These are phyloP conservation scores for Dendrobium officinale DNA, from an alignment of 106 monocot genomes.

Conservation along the genomic window DNA sequence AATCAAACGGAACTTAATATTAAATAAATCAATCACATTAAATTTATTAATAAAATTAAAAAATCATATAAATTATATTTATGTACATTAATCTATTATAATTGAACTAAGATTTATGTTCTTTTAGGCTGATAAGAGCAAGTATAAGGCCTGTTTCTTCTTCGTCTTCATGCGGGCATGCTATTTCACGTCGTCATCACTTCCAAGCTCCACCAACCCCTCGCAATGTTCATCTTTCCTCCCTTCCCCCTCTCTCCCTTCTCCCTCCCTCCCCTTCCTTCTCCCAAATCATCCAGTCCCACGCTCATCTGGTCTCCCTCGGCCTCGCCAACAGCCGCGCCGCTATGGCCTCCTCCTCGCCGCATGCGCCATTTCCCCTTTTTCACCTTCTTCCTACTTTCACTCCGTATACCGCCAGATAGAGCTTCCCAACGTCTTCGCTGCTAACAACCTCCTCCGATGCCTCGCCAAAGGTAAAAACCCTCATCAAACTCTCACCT, in stretches of 20 bases:
- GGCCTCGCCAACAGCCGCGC: constrained; percentile 36
- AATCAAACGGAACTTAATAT: no score
- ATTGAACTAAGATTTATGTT: no score
- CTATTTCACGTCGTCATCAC: neutral
- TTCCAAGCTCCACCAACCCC: neutral
- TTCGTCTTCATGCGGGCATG: neutral
- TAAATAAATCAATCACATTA: no score
- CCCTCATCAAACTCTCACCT: constrained; percentile 15
- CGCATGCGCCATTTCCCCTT: constrained; percentile 25
- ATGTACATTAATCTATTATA: no score
- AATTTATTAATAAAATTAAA: no score
- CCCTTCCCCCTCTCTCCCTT: constrained; percentile 15
- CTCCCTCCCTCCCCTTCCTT: constrained; percentile 24
- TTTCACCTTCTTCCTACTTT: constrained; percentile 21
- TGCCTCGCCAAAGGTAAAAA: constrained; percentile 30
- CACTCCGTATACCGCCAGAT: constrained; percentile 34
- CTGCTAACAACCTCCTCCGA: constrained; percentile 63
- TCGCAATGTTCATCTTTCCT: neutral
- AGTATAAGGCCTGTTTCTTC: no score
- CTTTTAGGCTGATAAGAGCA: no score
- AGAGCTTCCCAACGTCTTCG: constrained; percentile 42
- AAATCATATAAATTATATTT: no score
- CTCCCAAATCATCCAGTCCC: constrained; percentile 48
- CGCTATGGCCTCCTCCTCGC: constrained; percentile 44
- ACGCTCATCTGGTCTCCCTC: constrained; percentile 44